Base-by-base conservation (phyloP, 78 protist species). In the Tieghemostelium lacteum region DNA sequence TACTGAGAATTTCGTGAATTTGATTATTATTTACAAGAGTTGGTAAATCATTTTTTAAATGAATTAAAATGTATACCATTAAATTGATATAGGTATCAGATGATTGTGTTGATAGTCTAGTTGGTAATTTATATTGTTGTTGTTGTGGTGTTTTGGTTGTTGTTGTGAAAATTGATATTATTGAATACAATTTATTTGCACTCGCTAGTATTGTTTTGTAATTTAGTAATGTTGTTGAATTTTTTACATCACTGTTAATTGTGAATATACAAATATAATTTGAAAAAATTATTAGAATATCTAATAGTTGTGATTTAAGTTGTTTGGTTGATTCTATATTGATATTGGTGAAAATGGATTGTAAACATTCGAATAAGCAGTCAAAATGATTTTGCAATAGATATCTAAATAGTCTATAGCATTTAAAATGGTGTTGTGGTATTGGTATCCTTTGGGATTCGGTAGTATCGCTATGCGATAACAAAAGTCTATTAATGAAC, bases 81-180 rank as follows among this genome's bases (percentile, higher is more conserved):
- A 39, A 12, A n/a, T 50, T 33, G 5, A 66, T 10, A 8, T 39
- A 16, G 17, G 36, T 24, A 66, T 66, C 73, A 14, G 73, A 66
- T 36, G 73, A 36, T 39, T 66, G 73, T 5, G 73, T 39, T 66
- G 73, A 33, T 36, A 66, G 16, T 45, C 73, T 66, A 26, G 73
- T 66, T 22, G 73, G 73, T 26, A 45, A 34, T 1, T 24, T 40
- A 10, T 20, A 24, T 1, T 17, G 17, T n/a, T 31, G 10, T 6
- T 24, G 24, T 31, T 66, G 22, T 14, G 29, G 34, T 34, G 24
- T 2, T 7, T 24, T 66, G 39, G 22, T 39, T 24, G 34, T 39
- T 22, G 34, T 66, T 33, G 26, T 66, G 17, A 39, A 22, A 20
- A 66, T n/a, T 34, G n/a, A 17, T 6, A 19, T 33, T 31, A 6